Percentiles rank a stretch among this genome's conserved stretches.
Conservation (phyloP, 2,329 filamentous ascomycete species). For the Ilyonectria robusta region DNA sequence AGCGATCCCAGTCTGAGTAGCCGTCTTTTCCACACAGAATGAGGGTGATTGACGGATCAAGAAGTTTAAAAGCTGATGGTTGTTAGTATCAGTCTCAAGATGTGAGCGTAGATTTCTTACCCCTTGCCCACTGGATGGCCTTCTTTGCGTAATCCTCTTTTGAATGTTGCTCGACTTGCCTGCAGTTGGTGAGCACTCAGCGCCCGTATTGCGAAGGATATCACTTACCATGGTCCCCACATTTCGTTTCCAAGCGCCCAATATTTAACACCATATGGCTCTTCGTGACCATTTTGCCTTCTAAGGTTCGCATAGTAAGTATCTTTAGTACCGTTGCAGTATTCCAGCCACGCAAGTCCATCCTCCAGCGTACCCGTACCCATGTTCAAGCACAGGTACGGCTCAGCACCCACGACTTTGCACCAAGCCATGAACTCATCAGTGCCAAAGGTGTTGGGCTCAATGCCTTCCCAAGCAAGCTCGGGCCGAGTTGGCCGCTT, state of each 20-base stretch:
- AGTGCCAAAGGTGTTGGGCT: conserved; percentile 84
- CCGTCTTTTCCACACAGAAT: conserved; percentile 82
- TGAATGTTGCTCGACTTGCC: conserved; percentile 75
- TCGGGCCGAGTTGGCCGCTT: conserved; percentile 71
- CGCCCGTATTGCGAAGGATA: too few species aligned
- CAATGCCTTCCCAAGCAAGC: conserved; percentile 82
- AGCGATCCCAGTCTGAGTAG: conserved; percentile 78
- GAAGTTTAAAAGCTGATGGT: conserved; percentile 69
- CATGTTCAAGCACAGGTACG: conserved; percentile 85
- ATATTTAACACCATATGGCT: conserved; percentile 85
- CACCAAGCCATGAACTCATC: conserved; percentile 90
- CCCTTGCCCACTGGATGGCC: conserved; percentile 78
- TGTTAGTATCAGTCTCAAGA: not conserved
- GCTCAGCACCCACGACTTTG: conserved; percentile 77
- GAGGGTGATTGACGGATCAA: conserved; percentile 76
- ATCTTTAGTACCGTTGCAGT: conserved; percentile 82
- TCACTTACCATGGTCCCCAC: conserved; percentile 68
- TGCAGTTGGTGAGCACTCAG: not conserved
- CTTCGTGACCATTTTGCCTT: conserved; percentile 78
- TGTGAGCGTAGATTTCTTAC: not conserved
- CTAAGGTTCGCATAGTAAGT: conserved; percentile 86
- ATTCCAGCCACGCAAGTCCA: conserved; percentile 83
- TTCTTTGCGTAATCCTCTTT: conserved; percentile 77
- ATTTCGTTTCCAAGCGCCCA: conserved; percentile 86
- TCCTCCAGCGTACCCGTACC: conserved; percentile 69